Conservation (phyloP, 257 asterid genomes). For the Solanum virginianum region DNA sequence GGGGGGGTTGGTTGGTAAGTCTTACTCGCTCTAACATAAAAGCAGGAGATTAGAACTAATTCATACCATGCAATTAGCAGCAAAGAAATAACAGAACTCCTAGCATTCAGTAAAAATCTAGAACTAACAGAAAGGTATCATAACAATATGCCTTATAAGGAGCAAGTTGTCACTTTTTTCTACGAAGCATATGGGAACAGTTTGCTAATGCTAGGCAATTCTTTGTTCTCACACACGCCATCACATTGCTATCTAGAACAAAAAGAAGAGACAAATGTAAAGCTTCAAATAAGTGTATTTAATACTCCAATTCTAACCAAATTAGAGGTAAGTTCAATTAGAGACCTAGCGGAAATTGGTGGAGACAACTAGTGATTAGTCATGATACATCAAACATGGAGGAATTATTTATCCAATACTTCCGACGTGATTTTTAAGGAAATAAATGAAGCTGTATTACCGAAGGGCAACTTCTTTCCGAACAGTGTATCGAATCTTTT, state of each 20-base stretch:
- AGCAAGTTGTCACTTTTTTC: background rate
- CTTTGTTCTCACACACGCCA: background rate
- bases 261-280: background rate
- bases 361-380: background rate
- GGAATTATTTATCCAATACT: background rate
- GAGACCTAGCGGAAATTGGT: background rate
- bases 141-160: background rate
- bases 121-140: background rate
- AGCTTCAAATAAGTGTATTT: background rate
- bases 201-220: background rate
- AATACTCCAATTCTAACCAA: background rate
- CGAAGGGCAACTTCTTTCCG: constrained; percentile 80
- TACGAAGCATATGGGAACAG: background rate
- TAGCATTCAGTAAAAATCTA: background rate
- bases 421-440: background rate
- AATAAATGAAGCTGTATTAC: constrained; percentile 3
- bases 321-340: background rate
- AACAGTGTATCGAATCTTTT: constrained; percentile 72
- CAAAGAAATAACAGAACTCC: background rate
- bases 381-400: background rate
- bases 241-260: background rate
- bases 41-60: background rate
- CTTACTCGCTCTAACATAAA: background rate
- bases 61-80: background rate
- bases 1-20: background rate